Evolutionary conservation across 2,329 filamentous ascomycete species (phyloP), one percentile per base, ranked within the genome.

Genomic region (Rhexocercosporidium sp.): DNA sequence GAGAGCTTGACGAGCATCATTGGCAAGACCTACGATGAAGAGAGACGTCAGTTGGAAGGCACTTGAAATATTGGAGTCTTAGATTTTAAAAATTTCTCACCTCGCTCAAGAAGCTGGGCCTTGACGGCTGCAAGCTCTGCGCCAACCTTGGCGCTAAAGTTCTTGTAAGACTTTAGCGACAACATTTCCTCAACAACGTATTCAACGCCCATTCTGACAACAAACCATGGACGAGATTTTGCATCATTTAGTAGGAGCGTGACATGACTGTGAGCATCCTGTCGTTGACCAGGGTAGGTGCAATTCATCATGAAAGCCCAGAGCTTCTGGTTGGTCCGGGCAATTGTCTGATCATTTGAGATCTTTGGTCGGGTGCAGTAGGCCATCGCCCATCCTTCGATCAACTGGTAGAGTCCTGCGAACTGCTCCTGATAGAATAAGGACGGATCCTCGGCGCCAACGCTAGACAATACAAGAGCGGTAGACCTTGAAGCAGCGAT

Each of bases 281-380:
- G 77, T 8, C 56, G 63, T 3, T 72, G 67, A 3, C 66, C 66
- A 6, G 73, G 72, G 31, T 74, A 75, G 0, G 77, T 75, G 3
- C 78, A 73, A 6, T 71, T 71, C 67, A 78, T 75, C 70, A 81
- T 79, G 66, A 77, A 81, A 2, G 73, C 69, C 80, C 79, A 82
- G 0, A 82, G 70, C 0, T 63, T 47, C 22, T 75, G 68, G 14
- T 75, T 70, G 4, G 67, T 69, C 8, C 73, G 60, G 1, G 66
- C 62, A 59, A 77, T 71, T 3, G 44, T 46, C 18, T 65, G 65
- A 54, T 77, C 75, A 27, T 65, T 71, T 8, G 61, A 56, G 5
- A 63, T 60, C 49, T 72, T 70, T 20, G 73, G 74, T 8, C 64
- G 16, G 62, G 70, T 64, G 25, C 71, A 66, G 59, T 76, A 76